A percentile compares a stretch with the other conserved stretches of the same genome.
phyloP scores from a whole-genome alignment of 176 grass and related monocot genomes.

The Aegilops speltoides region DNA sequence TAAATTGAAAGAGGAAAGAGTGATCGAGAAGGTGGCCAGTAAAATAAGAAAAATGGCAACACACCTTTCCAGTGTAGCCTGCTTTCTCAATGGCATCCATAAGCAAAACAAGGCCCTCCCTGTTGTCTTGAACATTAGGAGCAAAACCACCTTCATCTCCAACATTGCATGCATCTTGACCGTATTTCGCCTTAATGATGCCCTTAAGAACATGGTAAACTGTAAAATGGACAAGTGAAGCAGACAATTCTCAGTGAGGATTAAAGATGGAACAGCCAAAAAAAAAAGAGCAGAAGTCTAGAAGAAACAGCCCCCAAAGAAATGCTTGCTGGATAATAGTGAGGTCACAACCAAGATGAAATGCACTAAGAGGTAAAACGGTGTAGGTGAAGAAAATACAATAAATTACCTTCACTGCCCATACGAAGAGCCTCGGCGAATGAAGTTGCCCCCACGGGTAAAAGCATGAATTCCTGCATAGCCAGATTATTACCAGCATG shows the following conservation, averaged over 20 bases:
- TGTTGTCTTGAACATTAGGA: slow-evolving; percentile 99
- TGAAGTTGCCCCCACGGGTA: slow-evolving; percentile 80
- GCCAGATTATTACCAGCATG: slow-evolving; percentile 98
- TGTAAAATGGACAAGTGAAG: slow-evolving; percentile 30
- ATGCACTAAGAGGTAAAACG: background rate
- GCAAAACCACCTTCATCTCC: slow-evolving; percentile 99
- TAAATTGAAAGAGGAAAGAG: background rate
- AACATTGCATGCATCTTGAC: slow-evolving; percentile 98
- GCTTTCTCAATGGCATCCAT: slow-evolving; percentile 97
- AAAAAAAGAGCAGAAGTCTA: background rate
- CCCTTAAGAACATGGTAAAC: slow-evolving; percentile 91
- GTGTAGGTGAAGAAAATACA: background rate
- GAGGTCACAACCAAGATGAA: slow-evolving; percentile 4
- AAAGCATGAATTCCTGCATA: slow-evolving; percentile 99
- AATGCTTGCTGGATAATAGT: background rate
- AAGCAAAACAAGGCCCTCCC: slow-evolving; percentile 93
- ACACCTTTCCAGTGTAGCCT: slow-evolving; percentile 86
- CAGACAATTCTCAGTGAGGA: slow-evolving; percentile 4
- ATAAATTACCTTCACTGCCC: slow-evolving; percentile 83
- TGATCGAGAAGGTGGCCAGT: background rate
- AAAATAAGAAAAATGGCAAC: background rate
- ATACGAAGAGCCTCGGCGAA: slow-evolving; percentile 85
- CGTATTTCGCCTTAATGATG: slow-evolving; percentile 98
- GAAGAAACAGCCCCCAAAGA: background rate
- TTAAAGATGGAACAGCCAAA: slow-evolving; percentile 2